phyloP scores from a whole-genome alignment of 2,329 filamentous ascomycete species.

The Lasiodiplodia sp. region DNA sequence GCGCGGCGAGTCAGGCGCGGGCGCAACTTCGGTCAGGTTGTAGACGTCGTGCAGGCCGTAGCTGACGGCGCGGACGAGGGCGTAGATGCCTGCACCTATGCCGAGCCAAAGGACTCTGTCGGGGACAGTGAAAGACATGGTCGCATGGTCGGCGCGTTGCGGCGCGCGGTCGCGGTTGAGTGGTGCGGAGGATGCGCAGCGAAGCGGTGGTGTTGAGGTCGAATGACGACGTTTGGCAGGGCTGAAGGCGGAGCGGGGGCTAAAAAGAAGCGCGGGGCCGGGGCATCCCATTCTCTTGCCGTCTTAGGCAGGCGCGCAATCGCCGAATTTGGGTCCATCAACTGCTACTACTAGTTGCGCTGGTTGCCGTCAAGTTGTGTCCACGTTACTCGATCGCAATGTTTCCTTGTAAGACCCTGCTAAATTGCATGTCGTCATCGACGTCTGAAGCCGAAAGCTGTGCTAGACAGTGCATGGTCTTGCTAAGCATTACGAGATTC shows the following conservation, averaged over 20 bases:
- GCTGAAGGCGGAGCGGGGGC: constrained; percentile 12
- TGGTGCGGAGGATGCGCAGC: neutral
- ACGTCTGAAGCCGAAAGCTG: neutral
- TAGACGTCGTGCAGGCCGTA: constrained; percentile 66
- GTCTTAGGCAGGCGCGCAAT: neutral
- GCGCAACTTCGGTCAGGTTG: constrained; percentile 71
- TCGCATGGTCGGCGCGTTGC: constrained; percentile 25
- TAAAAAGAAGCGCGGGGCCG: constrained; percentile 12
- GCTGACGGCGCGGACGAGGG: constrained; percentile 65
- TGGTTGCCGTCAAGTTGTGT: neutral
- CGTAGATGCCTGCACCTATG: constrained; percentile 63
- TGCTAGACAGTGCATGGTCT: neutral
- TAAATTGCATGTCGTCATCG: neutral
- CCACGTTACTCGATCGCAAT: neutral
- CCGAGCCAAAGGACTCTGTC: constrained; percentile 58
- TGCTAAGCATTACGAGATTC: neutral
- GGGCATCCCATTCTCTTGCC: neutral
- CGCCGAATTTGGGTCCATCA: neutral
- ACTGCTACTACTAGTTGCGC: neutral
- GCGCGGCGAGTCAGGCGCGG: constrained; percentile 66
- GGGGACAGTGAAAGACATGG: constrained; percentile 47
- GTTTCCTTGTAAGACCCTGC: neutral
- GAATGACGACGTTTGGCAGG: constrained; percentile 22
- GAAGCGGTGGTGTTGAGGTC: neutral
- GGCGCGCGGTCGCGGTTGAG: neutral